phyloP scores from a whole-genome alignment of 495 filamentous ascomycete genomes.

The Hypoxylon trugodes region DNA sequence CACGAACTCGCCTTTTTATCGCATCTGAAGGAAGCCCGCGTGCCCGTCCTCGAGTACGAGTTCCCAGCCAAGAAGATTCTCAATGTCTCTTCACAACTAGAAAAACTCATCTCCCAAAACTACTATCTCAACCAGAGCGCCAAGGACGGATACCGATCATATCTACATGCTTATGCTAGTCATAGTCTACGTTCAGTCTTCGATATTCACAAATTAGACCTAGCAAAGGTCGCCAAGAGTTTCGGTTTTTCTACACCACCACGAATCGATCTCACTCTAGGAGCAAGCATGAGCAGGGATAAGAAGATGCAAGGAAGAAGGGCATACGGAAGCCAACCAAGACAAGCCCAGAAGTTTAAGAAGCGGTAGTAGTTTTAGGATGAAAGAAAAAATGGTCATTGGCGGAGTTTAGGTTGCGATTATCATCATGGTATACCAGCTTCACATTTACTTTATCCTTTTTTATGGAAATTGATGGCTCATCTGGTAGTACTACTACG shows the following conservation, averaged over 20 bases:
- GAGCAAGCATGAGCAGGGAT: conserved; percentile 85
- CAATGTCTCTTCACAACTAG: conserved; percentile 93
- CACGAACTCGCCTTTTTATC: conserved; percentile 91
- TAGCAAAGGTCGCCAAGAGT: conserved; percentile 91
- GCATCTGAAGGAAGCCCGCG: conserved; percentile 88
- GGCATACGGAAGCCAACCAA: conserved; percentile 76
- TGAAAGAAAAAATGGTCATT: background rate
- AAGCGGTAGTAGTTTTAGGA: conserved; percentile 10
- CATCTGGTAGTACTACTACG: background rate
- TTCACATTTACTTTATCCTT: conserved; percentile 14
- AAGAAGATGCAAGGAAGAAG: conserved; percentile 83
- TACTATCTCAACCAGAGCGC: conserved; percentile 93
- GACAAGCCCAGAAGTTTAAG: conserved; percentile 47
- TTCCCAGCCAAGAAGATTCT: conserved; percentile 91
- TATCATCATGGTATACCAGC: conserved; percentile 27
- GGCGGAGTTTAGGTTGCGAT: conserved; percentile 22
- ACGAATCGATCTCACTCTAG: conserved; percentile 86
- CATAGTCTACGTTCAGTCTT: conserved; percentile 91
- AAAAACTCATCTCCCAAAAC: conserved; percentile 91
- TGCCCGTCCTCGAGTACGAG: conserved; percentile 95
- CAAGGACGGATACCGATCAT: conserved; percentile 76
- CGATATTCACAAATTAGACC: conserved; percentile 91
- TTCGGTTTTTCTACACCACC: conserved; percentile 94
- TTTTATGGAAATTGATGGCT: background rate
- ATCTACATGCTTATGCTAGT: conserved; percentile 92